phyloP scores from a whole-genome alignment of 2,329 filamentous ascomycete species.

The Acephala macrosclerotiorum region DNA sequence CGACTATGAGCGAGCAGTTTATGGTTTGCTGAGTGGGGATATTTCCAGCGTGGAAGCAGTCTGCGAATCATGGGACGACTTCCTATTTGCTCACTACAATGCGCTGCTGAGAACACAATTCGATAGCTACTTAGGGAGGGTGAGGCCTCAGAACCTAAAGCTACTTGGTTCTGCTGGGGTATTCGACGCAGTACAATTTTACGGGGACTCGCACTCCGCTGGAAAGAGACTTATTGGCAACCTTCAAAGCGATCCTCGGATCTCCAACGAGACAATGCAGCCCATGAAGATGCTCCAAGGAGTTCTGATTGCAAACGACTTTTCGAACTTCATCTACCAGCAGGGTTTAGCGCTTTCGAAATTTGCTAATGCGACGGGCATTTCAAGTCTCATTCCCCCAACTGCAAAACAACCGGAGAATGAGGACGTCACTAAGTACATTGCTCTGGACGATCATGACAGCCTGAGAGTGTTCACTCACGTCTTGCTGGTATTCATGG shows the following conservation, averaged over 20 bases:
- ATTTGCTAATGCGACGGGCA: slow-evolving; percentile 51
- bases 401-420: slow-evolving; percentile 46
- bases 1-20: slow-evolving; percentile 87
- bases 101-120: slow-evolving; percentile 83
- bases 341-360: slow-evolving; percentile 62
- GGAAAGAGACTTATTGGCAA: slow-evolving; percentile 66
- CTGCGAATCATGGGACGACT: slow-evolving; percentile 84
- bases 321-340: slow-evolving; percentile 63
- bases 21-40: slow-evolving; percentile 89
- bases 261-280: slow-evolving; percentile 63
- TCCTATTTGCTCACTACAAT: slow-evolving; percentile 87
- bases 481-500: slow-evolving; percentile 72
- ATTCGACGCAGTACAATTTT: slow-evolving; percentile 70
- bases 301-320: slow-evolving; percentile 71
- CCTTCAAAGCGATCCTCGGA: slow-evolving; percentile 63
- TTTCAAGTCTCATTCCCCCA: slow-evolving; percentile 53
- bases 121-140: slow-evolving; percentile 69
- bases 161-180: slow-evolving; percentile 64
- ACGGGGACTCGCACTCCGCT: slow-evolving; percentile 61
- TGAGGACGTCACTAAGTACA: slow-evolving; percentile 54
- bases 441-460: slow-evolving; percentile 64
- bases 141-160: slow-evolving; percentile 60
- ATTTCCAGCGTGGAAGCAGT: slow-evolving; percentile 78
- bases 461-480: slow-evolving; percentile 75
- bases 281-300: slow-evolving; percentile 81